phyloP scores from a whole-genome alignment of 2,329 filamentous ascomycete genomes.

The Rugonectria rugulosa region DNA sequence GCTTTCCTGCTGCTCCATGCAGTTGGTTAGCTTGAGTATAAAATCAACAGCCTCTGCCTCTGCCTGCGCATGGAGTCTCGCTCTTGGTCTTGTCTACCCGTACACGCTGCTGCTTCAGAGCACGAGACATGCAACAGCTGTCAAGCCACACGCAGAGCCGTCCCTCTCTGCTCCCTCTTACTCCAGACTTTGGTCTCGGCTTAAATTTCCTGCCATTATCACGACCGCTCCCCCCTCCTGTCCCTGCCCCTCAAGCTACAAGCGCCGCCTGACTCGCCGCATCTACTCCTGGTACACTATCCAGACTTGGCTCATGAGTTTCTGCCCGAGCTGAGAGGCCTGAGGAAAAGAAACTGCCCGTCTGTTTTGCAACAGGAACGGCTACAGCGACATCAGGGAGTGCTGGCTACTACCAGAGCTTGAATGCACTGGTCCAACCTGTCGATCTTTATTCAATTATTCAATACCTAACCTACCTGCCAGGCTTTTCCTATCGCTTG shows the following conservation, averaged over 20 bases:
- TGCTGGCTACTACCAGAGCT: not conserved
- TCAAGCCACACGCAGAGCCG: slow-evolving; percentile 48
- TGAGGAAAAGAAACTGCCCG: slow-evolving; percentile 4
- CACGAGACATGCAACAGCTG: slow-evolving; percentile 52
- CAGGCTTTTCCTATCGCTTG: not conserved
- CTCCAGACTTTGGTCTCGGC: not conserved
- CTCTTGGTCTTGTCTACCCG: slow-evolving; percentile 36
- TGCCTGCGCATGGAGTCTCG: slow-evolving; percentile 30
- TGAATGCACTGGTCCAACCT: not conserved
- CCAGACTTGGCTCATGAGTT: slow-evolving; percentile 7
- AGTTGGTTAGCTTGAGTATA: slow-evolving; percentile 43
- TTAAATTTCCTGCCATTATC: slow-evolving; percentile 19
- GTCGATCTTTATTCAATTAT: too few species aligned
- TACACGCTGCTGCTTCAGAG: slow-evolving; percentile 47
- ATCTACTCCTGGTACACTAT: slow-evolving; percentile 3
- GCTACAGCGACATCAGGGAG: too few species aligned
- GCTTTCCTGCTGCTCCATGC: slow-evolving; percentile 25
- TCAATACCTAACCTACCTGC: too few species aligned
- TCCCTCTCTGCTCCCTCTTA: slow-evolving; percentile 26
- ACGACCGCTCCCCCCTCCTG: slow-evolving; percentile 1
- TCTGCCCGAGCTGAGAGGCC: slow-evolving; percentile 6
- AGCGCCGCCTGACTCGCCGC: slow-evolving; percentile 17
- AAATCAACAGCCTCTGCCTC: slow-evolving; percentile 51
- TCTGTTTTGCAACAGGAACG: slow-evolving; percentile 2
- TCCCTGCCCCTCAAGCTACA: slow-evolving; percentile 8